A percentile compares a stretch with the other conserved stretches of the same genome.
Conservation (phyloP, 1,284 basidiomycete genomes). For the Ceratobasidium sp. region DNA sequence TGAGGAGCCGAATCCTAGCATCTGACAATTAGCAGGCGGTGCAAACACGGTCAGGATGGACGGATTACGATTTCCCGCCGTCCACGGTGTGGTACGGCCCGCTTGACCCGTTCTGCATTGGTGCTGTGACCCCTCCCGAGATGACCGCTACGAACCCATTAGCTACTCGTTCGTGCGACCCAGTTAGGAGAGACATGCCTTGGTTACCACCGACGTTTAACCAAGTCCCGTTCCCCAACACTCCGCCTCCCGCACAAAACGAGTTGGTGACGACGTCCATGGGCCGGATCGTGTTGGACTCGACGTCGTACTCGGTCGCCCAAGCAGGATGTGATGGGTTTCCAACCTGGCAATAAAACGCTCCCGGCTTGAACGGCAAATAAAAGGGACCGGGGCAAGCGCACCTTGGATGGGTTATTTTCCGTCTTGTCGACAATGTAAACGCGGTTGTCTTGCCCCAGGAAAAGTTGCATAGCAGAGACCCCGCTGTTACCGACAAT, state of each 20-base stretch:
- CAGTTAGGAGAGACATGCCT: slow-evolving; percentile 52
- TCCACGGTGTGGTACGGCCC: slow-evolving; percentile 45
- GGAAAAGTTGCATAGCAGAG: slow-evolving; percentile 59
- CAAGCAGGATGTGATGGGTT: slow-evolving; percentile 45
- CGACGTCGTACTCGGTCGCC: slow-evolving; percentile 58
- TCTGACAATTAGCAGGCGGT: slow-evolving; percentile 55
- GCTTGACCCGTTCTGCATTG: slow-evolving; percentile 41
- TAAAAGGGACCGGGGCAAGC: background rate
- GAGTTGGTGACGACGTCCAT: slow-evolving; percentile 83
- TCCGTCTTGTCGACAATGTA: slow-evolving; percentile 62
- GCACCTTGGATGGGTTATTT: slow-evolving; percentile 60
- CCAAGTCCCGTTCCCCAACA: slow-evolving; percentile 63
- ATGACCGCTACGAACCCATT: background rate
- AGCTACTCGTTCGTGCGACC: background rate
- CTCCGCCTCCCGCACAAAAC: slow-evolving; percentile 77
- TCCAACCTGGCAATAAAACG: slow-evolving; percentile 54
- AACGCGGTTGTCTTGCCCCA: slow-evolving; percentile 60
- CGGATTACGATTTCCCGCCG: slow-evolving; percentile 71
- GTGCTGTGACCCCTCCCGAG: slow-evolving; percentile 28
- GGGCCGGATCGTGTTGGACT: slow-evolving; percentile 56
- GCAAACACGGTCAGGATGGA: slow-evolving; percentile 60
- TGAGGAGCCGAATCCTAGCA: slow-evolving; percentile 55
- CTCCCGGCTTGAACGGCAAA: slow-evolving; percentile 50
- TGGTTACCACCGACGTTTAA: slow-evolving; percentile 68
- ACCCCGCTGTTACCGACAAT: slow-evolving; percentile 63